A percentile compares a stretch with the other conserved stretches of the same genome.
Evolutionary conservation across 202 grass and related monocot genomes (phyloP).

Genomic region (Elaeis oleifera): DNA sequence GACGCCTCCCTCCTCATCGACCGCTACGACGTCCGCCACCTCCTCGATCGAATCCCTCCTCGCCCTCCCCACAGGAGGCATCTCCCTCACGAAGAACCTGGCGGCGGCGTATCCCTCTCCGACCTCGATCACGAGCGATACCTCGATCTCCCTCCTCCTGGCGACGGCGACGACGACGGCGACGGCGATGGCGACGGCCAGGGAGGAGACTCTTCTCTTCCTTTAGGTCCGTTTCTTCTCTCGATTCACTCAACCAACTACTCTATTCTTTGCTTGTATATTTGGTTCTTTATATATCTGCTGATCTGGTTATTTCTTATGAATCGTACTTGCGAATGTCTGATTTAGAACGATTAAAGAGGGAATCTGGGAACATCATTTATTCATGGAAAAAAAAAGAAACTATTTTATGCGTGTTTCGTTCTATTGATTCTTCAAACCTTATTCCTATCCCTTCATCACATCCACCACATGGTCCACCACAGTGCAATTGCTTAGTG

Average conservation of each 20-base stretch:
- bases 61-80: slow-evolving; percentile 38
- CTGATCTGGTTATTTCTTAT: background rate
- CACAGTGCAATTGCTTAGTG: too few species aligned
- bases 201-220: background rate
- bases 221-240: slow-evolving; percentile 28
- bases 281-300: background rate
- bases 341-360: too few species aligned
- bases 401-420: too few species aligned
- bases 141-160: slow-evolving; percentile 40
- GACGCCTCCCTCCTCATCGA: slow-evolving; percentile 64
- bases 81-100: slow-evolving; percentile 22
- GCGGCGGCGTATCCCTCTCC: slow-evolving; percentile 38
- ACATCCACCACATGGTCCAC: too few species aligned
- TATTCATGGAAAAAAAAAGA: too few species aligned
- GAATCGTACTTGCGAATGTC: background rate
- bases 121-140: slow-evolving; percentile 73
- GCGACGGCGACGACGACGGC: background rate
- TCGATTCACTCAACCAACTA: background rate
- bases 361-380: too few species aligned
- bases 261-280: background rate
- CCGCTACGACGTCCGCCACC: slow-evolving; percentile 82
- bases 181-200: slow-evolving; percentile 10
- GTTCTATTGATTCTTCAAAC: too few species aligned
- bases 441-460: too few species aligned
- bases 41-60: slow-evolving; percentile 79